Percentiles rank a stretch among this genome's conserved stretches.
These are phyloP conservation scores for Suillus lakei DNA, from an alignment of 768 basidiomycete species.

Conservation along the genomic window DNA sequence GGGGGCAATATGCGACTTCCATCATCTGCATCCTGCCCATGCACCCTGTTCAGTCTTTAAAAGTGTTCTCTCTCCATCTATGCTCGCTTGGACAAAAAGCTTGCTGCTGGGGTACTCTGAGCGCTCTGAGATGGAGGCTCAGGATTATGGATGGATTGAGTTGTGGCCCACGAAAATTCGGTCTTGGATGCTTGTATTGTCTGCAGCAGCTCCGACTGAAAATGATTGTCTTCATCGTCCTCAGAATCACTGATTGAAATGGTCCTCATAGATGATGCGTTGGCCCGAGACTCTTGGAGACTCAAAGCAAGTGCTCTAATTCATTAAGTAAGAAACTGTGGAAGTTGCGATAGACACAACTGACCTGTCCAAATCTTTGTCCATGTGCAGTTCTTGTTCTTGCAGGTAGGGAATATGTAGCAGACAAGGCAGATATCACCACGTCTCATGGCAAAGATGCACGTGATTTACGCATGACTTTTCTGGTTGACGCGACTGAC, in stretches of 20 bases:
- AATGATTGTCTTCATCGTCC: constrained; percentile 46
- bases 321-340: neutral
- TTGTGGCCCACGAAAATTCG: constrained; percentile 19
- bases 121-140: neutral
- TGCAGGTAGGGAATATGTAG: neutral
- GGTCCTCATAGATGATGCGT: constrained; percentile 34
- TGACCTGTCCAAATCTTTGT: constrained; percentile 31
- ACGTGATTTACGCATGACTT: neutral
- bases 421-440: neutral
- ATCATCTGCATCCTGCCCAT: constrained; percentile 33
- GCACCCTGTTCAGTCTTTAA: constrained; percentile 67
- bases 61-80: constrained; percentile 79
- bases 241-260: constrained; percentile 29
- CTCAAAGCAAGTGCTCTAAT: constrained; percentile 57
- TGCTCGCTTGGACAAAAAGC: constrained; percentile 73
- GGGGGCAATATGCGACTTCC: constrained; percentile 42
- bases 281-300: constrained; percentile 39
- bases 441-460: neutral
- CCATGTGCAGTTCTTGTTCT: constrained; percentile 13
- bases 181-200: constrained; percentile 55
- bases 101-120: constrained; percentile 8
- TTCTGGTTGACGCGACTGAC: neutral
- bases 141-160: constrained; percentile 3
- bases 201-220: constrained; percentile 48
- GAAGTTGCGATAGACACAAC: neutral